Percentiles rank a stretch among this genome's conserved stretches.
phyloP scores from a whole-genome alignment of 73 alveolate genomes.

The Stentor roeselii region DNA sequence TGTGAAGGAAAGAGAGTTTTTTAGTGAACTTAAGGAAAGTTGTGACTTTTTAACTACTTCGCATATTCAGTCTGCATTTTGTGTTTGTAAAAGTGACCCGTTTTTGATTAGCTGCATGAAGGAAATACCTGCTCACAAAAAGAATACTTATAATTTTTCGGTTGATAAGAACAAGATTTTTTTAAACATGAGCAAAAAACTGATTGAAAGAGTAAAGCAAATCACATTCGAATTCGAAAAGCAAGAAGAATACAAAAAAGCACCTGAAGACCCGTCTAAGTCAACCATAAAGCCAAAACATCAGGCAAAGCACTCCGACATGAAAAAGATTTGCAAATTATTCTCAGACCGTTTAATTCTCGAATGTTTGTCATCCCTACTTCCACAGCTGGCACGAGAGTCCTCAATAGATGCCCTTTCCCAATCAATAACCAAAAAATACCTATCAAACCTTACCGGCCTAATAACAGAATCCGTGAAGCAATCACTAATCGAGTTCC shows the following conservation, averaged over 20 bases:
- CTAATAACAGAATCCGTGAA: neutral
- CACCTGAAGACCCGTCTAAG: neutral
- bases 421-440: neutral
- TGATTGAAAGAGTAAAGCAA: neutral
- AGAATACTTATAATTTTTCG: neutral
- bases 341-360: neutral
- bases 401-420: neutral
- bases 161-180: neutral
- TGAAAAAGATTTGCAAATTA: no score
- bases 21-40: neutral
- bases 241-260: neutral
- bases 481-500: neutral
- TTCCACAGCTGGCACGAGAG: neutral
- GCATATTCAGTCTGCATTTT: no score
- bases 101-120: no score
- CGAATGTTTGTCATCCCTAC: neutral
- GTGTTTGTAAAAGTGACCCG: neutral
- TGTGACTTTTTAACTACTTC: neutral
- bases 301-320: neutral
- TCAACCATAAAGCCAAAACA: neutral
- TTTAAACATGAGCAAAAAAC: no score
- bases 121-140: neutral
- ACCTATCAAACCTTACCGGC: no score
- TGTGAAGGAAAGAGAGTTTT: neutral
- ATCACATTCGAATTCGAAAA: neutral